Conservation (phyloP, 257 asterid genomes). For the Solanum clarkiae region DNA sequence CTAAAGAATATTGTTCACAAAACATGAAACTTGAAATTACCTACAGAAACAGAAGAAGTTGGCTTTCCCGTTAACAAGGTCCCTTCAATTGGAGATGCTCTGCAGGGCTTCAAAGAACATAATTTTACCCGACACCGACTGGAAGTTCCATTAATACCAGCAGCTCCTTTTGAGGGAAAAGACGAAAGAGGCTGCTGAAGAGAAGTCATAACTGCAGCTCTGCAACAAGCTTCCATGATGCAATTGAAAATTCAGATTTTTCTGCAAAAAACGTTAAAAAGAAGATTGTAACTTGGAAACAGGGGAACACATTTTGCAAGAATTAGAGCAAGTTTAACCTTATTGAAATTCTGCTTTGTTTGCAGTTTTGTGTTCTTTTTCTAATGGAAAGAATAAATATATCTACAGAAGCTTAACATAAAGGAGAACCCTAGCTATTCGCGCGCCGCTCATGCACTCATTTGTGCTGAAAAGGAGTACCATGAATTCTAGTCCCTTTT, state of each 20-base stretch:
- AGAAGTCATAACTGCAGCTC: slow-evolving; percentile 37
- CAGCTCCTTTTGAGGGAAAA: slow-evolving; percentile 20
- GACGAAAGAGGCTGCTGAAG: slow-evolving; percentile 34
- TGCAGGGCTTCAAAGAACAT: slow-evolving; percentile 29
- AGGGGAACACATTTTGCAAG: not conserved
- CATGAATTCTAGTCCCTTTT: too few relatives aligned
- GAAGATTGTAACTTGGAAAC: not conserved
- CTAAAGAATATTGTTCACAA: not conserved
- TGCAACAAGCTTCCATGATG: slow-evolving; percentile 47
- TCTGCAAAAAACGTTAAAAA: not conserved
- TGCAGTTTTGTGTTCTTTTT: not conserved
- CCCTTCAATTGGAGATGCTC: slow-evolving; percentile 45
- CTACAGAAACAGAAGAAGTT: slow-evolving; percentile 44
- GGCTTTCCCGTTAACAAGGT: slow-evolving; percentile 51
- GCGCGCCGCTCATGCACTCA: not conserved
- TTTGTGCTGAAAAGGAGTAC: not conserved
- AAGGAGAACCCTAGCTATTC: not conserved
- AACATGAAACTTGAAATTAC: slow-evolving; percentile 1
- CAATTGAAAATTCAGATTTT: not conserved
- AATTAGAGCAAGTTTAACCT: not conserved
- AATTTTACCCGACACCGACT: slow-evolving; percentile 16
- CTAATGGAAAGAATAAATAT: not conserved
- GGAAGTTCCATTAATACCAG: slow-evolving; percentile 8
- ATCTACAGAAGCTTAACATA: not conserved
- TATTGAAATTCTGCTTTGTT: not conserved